These are phyloP conservation scores for Mycosphaerelloides madeirae DNA, from an alignment of 2,329 filamentous ascomycete genomes.

Conservation along the genomic window DNA sequence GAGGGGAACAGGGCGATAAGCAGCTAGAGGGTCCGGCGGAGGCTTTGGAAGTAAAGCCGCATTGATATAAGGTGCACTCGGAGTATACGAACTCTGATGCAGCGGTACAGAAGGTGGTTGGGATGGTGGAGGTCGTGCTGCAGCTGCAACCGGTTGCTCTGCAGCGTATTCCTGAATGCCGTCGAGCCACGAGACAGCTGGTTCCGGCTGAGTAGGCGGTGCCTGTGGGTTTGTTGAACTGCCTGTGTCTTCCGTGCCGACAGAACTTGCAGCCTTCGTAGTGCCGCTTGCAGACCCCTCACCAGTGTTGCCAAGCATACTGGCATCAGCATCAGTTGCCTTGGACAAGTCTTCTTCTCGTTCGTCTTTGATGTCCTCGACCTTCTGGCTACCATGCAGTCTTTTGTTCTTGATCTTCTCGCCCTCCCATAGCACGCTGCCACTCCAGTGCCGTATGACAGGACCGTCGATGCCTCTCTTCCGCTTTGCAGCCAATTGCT, in stretches of 20 bases:
- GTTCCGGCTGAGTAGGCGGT: slow-evolving; percentile 15
- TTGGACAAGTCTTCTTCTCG: slow-evolving; percentile 4
- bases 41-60: slow-evolving; percentile 4
- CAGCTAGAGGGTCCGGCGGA: slow-evolving; percentile 8
- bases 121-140: slow-evolving; percentile 6
- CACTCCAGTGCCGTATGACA: slow-evolving; percentile 89
- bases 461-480: slow-evolving; percentile 82
- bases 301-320: background rate
- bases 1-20: slow-evolving; percentile 7
- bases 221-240: background rate
- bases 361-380: slow-evolving; percentile 26
- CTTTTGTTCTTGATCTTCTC: slow-evolving; percentile 61
- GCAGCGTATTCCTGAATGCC: slow-evolving; percentile 43
- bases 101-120: background rate
- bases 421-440: slow-evolving; percentile 75
- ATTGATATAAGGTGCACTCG: slow-evolving; percentile 17
- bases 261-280: too few species aligned
- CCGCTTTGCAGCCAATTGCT: slow-evolving; percentile 80
- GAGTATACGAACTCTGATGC: slow-evolving; percentile 10
- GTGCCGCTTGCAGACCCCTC: background rate
- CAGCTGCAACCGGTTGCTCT: slow-evolving; percentile 21
- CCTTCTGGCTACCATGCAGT: slow-evolving; percentile 31
- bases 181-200: slow-evolving; percentile 35
- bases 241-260: too few species aligned
- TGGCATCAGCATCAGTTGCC: slow-evolving; percentile 1